Conservation (phyloP, 192 early-diverging fungal genomes). For the Lobosporangium transversale region DNA sequence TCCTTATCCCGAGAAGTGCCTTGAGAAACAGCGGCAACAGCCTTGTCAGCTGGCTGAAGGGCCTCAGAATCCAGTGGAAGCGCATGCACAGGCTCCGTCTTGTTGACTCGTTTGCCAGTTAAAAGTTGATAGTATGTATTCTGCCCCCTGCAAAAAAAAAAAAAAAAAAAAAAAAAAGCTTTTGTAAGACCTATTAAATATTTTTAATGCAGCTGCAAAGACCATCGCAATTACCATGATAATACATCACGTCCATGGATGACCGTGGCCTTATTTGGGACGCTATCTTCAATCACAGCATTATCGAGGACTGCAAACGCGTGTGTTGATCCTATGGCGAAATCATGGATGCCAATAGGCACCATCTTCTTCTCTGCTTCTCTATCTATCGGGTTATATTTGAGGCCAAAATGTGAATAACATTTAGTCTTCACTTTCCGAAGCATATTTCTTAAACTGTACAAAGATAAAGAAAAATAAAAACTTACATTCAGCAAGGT, state of each 20-base stretch:
- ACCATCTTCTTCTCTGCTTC: slow-evolving; percentile 46
- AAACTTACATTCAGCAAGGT: slow-evolving; percentile 48
- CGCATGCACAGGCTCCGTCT: slow-evolving; percentile 44
- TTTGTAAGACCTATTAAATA: not conserved
- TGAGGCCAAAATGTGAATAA: not conserved
- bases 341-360: slow-evolving; percentile 49
- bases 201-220: not conserved
- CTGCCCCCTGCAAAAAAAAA: slow-evolving; percentile 41
- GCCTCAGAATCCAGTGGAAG: slow-evolving; percentile 44
- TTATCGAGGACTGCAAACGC: slow-evolving; percentile 56
- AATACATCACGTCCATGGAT: slow-evolving; percentile 55
- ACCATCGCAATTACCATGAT: slow-evolving; percentile 37
- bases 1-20: not conserved
- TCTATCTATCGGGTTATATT: slow-evolving; percentile 15
- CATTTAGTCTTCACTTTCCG: not conserved
- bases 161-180: too few relatives aligned
- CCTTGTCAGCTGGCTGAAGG: slow-evolving; percentile 17
- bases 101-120: slow-evolving; percentile 53
- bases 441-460: not conserved
- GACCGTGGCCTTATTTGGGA: not conserved
- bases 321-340: slow-evolving; percentile 53
- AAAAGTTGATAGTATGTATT: slow-evolving; percentile 53
- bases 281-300: slow-evolving; percentile 23
- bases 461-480: too few relatives aligned
- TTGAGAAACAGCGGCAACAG: slow-evolving; percentile 33